phyloP scores from a whole-genome alignment of 768 basidiomycete genomes.

The Leccinellum luteum region DNA sequence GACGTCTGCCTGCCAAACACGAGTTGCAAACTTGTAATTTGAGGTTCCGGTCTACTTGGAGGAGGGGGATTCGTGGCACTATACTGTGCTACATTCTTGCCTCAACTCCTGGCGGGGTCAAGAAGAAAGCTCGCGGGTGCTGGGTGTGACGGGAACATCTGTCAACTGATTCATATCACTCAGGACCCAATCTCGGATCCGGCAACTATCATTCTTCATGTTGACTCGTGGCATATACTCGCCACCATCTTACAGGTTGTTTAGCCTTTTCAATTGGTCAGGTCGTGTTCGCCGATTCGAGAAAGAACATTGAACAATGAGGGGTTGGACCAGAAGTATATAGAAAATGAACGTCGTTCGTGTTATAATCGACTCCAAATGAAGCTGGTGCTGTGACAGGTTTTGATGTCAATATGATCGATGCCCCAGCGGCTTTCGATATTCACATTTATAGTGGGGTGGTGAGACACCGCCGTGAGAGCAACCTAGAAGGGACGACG shows the following conservation, averaged over 20 bases:
- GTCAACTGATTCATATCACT: background rate
- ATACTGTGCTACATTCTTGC: conserved; percentile 10
- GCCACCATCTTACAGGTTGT: conserved; percentile 9
- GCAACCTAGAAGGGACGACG: no score
- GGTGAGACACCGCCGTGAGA: no score
- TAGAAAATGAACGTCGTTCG: no score
- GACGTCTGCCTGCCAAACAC: background rate
- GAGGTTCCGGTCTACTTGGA: background rate
- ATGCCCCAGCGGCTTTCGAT: no score
- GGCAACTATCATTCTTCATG: conserved; percentile 8
- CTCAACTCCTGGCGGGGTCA: conserved; percentile 3
- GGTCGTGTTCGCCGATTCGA: background rate
- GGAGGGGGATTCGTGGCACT: background rate
- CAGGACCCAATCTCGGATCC: conserved; percentile 7
- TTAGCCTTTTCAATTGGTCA: no score
- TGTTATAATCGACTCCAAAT: no score
- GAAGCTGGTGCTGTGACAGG: no score
- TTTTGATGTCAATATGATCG: no score
- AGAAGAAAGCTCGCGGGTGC: background rate
- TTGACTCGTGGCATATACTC: conserved; percentile 12
- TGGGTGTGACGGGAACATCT: background rate
- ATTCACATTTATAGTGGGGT: no score
- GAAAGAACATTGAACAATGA: background rate
- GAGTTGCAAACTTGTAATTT: background rate
- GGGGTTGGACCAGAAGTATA: background rate